Base-by-base conservation (phyloP, 495 filamentous ascomycete genomes). In the Podospora bellae-mahoneyi region DNA sequence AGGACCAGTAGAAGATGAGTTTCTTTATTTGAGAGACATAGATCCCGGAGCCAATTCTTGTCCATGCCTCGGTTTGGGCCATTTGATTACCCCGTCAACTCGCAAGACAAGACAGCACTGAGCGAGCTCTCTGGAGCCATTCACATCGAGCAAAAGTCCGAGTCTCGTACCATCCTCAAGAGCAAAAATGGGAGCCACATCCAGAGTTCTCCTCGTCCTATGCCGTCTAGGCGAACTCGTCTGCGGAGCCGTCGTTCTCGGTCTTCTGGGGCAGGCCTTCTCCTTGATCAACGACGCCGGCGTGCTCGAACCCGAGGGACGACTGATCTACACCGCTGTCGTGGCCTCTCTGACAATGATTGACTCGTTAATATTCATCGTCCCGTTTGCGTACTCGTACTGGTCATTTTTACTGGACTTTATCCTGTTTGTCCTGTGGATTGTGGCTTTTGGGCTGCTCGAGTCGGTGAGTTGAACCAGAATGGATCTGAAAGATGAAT, bases 191-290 rank as follows among this genome's bases (percentile, higher is more conserved):
- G 67, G 67, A 7, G 27, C 53, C 26, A 58, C 59, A 20, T 74
- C 70, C 3, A 67, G 65, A 23, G 62, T 65, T 16, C n/a, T 69
- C 16, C 30, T 30, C 30, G 64, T 71, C 13, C 15, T 74, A 27
- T 64, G 72, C 20, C 70, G 68, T n/a, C 30, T 71, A 19, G 68
- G 64, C 26, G 66, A 72, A 58, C 64, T 74, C 0, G 20, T 44
- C 10, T 69, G 70, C 55, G 71, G 66, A 34, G 65, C 63, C 61
- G 67, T 74, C 34, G 72, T 74, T 4, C 64, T 74, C n/a, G 72
- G 70, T 13, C 64, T 74, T 7, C 48, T 72, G 0, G 70, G 64
- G 2, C 66, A 53, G n/a, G 57, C 68, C 39, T 69, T 74, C 65
- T 64, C 67, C 64, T 57, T 69, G 10, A 18, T 67, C 61, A 60